Evolutionary conservation across 2,329 filamentous ascomycete genomes (phyloP), one percentile per base, ranked within the genome.

Genomic region (Lachnellula arida): DNA sequence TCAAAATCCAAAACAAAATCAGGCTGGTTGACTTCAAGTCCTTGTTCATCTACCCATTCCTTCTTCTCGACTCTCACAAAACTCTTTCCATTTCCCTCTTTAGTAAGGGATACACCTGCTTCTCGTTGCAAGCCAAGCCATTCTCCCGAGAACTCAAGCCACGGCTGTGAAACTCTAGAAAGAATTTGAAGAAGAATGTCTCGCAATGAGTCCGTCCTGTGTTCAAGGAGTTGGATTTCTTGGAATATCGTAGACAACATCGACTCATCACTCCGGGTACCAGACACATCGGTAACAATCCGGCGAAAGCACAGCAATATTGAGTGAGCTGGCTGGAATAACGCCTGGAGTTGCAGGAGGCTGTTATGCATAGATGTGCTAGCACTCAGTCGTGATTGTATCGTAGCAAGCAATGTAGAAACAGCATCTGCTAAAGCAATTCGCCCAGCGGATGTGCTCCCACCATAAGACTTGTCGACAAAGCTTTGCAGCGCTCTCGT

Each of bases 61-160:
- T 78, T 76, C 19, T 76, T 75, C 37, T 82, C 81, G 0, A 85
- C 74, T 52, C 78, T 81, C 59, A 88, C 77, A 63, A 89, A 88
- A 23, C 80, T 77, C 62, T 80, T 54, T 70, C 75, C 39, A 72
- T 68, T 17, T 76, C 75, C 51, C 75, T 67, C 65, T 78, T 63
- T 84, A 5, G 77, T 76, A 32, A 85, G 64, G 0, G 78, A 77
- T 11, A 81, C 72, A 1, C 81, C 80, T 37, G 78, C 73, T 61
- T 88, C 84, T 2, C 76, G 73, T 57, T 76, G 79, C 11, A 89
- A 78, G 0, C 90, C 90, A 57, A 92, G 82, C 89, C 89, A 94
- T 65, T 86, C 83, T 61, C 87, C 81, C 7, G 88, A 75, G 51
- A 86, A 80, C 51, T 84, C 79, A 8, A 88, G 73, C 81, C 86